Conservation (phyloP, 129 eudicot genomes). For the Kitagawia praeruptora region DNA sequence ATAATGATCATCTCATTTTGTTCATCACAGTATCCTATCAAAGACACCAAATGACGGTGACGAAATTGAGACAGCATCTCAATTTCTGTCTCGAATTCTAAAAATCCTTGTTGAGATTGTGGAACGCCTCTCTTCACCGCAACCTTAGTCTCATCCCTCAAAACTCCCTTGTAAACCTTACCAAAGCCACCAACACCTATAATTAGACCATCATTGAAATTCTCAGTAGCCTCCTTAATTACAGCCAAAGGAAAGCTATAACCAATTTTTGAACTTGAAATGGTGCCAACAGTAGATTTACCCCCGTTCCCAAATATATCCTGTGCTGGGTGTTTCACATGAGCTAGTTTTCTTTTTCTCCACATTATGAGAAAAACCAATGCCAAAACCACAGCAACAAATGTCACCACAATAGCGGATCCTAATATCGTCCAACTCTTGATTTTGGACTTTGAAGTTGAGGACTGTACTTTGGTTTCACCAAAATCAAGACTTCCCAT, state of each 20-base stretch:
- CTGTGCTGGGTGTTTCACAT: background rate
- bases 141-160: slow-evolving; percentile 43
- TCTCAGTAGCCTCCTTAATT: slow-evolving; percentile 55
- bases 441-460: slow-evolving; percentile 20
- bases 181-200: slow-evolving; percentile 78
- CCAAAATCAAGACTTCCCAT: slow-evolving; percentile 28
- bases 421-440: slow-evolving; percentile 32
- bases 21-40: too few relatives aligned
- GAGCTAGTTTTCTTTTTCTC: slow-evolving; percentile 31
- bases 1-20: slow-evolving; percentile 54
- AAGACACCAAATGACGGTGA: slow-evolving; percentile 70
- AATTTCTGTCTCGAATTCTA: slow-evolving; percentile 59
- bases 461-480: slow-evolving; percentile 19
- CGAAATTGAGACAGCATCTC: slow-evolving; percentile 76
- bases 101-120: slow-evolving; percentile 51
- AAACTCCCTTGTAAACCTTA: slow-evolving; percentile 53
- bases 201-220: slow-evolving; percentile 39
- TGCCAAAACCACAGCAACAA: slow-evolving; percentile 21
- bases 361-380: slow-evolving; percentile 24
- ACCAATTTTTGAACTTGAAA: slow-evolving; percentile 39
- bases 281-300: slow-evolving; percentile 9
- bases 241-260: slow-evolving; percentile 49
- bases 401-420: slow-evolving; percentile 24
- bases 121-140: slow-evolving; percentile 54
- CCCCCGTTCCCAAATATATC: slow-evolving; percentile 11